phyloP scores from a whole-genome alignment of 768 basidiomycete genomes.

The Collybiopsis confluens region DNA sequence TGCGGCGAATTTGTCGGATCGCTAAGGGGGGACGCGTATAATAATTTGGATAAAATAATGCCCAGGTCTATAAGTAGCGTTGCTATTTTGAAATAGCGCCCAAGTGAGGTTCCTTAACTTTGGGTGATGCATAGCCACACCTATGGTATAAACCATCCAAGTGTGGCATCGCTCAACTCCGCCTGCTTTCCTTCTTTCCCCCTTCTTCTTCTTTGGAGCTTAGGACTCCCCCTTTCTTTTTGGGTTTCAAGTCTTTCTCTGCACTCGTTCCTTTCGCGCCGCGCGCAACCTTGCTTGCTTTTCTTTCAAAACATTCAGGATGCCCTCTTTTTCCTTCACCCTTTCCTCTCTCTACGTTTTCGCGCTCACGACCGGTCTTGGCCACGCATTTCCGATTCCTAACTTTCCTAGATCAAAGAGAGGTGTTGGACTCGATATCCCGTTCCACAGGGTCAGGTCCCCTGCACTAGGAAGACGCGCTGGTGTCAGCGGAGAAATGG shows the following conservation, averaged over 20 bases:
- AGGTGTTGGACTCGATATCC: neutral
- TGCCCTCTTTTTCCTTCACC: neutral
- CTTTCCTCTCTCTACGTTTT: neutral
- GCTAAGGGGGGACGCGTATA: too few relatives aligned
- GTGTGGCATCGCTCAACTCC: too few relatives aligned
- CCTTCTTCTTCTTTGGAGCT: neutral
- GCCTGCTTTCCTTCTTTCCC: neutral
- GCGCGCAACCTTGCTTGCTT: neutral
- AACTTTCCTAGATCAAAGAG: neutral
- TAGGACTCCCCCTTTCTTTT: neutral
- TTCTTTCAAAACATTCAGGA: too few relatives aligned
- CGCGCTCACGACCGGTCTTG: neutral
- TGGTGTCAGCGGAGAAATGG: slow-evolving; percentile 28
- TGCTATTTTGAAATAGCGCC: too few relatives aligned
- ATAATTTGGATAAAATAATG: too few relatives aligned
- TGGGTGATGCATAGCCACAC: too few relatives aligned
- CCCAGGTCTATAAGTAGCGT: too few relatives aligned
- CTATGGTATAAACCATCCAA: too few relatives aligned
- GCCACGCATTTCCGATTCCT: neutral
- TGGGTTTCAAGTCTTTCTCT: neutral
- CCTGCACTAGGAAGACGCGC: neutral
- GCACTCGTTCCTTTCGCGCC: neutral
- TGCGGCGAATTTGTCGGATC: too few relatives aligned
- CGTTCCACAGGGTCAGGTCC: neutral
- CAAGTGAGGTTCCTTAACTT: too few relatives aligned